Conservation (phyloP, 768 basidiomycete species). For the Leccinum truebloodii region DNA sequence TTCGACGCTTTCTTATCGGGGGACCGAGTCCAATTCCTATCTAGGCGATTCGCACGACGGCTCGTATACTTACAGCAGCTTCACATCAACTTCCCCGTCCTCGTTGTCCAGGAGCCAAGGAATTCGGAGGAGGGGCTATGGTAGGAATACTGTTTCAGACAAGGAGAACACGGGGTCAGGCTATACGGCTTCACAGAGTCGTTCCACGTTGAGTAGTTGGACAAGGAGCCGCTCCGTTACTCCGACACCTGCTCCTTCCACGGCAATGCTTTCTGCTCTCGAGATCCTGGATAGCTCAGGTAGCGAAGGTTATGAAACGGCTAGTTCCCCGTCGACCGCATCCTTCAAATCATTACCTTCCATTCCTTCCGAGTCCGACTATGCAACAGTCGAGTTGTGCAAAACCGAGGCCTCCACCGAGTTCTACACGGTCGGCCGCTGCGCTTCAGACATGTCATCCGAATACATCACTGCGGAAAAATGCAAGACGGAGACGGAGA, state of each 20-base stretch:
- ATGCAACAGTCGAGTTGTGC: constrained; percentile 43
- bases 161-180: constrained; percentile 52
- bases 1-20: constrained; percentile 53
- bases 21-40: constrained; percentile 55
- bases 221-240: constrained; percentile 35
- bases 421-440: constrained; percentile 51
- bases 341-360: constrained; percentile 61
- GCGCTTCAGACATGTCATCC: constrained; percentile 41
- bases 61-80: constrained; percentile 35
- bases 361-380: constrained; percentile 57
- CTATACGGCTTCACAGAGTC: constrained; percentile 36
- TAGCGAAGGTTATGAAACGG: constrained; percentile 53
- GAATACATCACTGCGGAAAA: constrained; percentile 54
- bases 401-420: constrained; percentile 44
- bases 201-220: constrained; percentile 36
- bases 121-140: constrained; percentile 53
- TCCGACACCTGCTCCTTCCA: constrained; percentile 35
- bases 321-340: constrained; percentile 43
- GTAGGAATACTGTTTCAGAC: constrained; percentile 45
- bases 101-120: constrained; percentile 62
- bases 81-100: constrained; percentile 41
- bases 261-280: constrained; percentile 27
- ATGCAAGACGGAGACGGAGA: constrained; percentile 42
- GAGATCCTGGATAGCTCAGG: constrained; percentile 39
- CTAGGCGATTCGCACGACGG: constrained; percentile 55